A percentile compares a stretch with the other conserved stretches of the same genome.
Evolutionary conservation across 202 grass and related monocot species (phyloP).

Genomic region (Musa balbisiana): DNA sequence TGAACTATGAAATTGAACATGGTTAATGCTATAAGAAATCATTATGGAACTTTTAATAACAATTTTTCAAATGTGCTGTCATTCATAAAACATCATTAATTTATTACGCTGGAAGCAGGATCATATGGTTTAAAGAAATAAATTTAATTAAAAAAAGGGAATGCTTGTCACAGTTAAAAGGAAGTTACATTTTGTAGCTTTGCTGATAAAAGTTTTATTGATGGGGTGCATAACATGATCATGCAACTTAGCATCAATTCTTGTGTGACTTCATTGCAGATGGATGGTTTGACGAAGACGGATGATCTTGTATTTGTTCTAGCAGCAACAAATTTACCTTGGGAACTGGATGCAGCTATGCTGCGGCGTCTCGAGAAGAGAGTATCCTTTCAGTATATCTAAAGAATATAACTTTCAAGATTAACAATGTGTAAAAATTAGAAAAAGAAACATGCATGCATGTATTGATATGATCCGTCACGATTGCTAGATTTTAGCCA

Average conservation of each 20-base stretch:
- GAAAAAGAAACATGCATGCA: background rate
- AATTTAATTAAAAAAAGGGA: no score
- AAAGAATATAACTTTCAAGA: no score
- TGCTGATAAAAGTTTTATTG: background rate
- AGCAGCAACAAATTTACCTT: constrained; percentile 92
- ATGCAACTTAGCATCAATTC: background rate
- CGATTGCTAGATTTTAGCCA: background rate
- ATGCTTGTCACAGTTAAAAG: no score
- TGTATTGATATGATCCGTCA: background rate
- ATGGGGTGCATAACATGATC: background rate
- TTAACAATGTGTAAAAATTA: no score
- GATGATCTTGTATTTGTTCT: constrained; percentile 92
- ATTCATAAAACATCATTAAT: no score
- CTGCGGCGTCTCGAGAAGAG: constrained; percentile 82
- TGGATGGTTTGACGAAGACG: constrained; percentile 90
- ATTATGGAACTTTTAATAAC: no score
- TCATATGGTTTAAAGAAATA: no score
- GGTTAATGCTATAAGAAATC: no score
- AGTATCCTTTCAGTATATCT: constrained; percentile 40
- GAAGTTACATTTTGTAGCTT: background rate
- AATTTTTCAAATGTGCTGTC: no score
- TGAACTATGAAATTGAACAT: background rate
- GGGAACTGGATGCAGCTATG: constrained; percentile 91
- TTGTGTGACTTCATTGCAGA: constrained; percentile 33
- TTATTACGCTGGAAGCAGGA: no score